Base-by-base conservation (phyloP, 2,329 filamentous ascomycete genomes). In the Pseudogymnoascus sp. region DNA sequence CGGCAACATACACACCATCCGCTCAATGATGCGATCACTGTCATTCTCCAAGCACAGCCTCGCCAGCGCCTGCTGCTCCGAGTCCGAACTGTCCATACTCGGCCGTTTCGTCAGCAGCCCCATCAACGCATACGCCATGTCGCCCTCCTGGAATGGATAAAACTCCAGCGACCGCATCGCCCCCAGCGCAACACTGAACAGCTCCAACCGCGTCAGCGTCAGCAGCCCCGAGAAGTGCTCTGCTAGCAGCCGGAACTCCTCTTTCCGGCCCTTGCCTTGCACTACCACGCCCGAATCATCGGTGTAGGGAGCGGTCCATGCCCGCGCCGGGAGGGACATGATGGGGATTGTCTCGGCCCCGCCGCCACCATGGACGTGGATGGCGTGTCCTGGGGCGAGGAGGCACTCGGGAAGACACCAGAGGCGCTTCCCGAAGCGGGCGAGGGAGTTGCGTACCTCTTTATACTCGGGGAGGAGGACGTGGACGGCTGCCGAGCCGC, bases 101-200 rank as follows among this genome's bases (percentile, higher is more conserved):
- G 65, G 68, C 26, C 73, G 69, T 59, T 72, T 67, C 29, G 68
- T 67, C 4, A 74, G 65, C 1, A 74, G 66, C 16, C 67, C 66
- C 72, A 74, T 74, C 1, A 74, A 69, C 2, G 73, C 73, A 19
- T 74, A 73, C 3, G 73, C 70, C 0, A 73, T 67, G 60, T 74
- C 73, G 4, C 68, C 72, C 3, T 56, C 14, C 13, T 62, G 59
- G 50, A 64, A 65, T 13, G 62, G 38, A 2, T 47, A 62, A 19
- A 35, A 65, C 24, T 62, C 21, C 26, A 67, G 65, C 4, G 60
- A 64, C 21, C 62, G 63, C n/a, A 72, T 65, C n/a, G 70, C 70
- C 24, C 69, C 64, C 6, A 74, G 62, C 4, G 68, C 70, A 4
- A 67, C 67, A 2, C 65, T 64, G 19, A 73, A 67, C 1, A 72